Conservation (phyloP, 768 basidiomycete species). For the Amylocystis lapponica region DNA sequence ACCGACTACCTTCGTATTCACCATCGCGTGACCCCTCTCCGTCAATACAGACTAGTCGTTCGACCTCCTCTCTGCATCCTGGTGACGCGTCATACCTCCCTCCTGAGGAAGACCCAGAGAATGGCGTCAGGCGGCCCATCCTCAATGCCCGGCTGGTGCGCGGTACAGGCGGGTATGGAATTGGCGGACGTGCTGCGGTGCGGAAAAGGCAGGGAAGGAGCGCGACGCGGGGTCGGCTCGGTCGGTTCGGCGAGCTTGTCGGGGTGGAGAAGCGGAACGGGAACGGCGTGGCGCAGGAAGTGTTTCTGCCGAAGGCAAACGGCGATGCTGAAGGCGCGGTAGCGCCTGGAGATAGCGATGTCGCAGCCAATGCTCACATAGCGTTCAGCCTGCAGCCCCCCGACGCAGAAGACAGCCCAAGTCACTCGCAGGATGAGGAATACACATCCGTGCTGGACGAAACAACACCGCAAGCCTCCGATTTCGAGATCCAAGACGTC, state of each 20-base stretch:
- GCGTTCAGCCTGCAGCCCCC: too few species aligned
- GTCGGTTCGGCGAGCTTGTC: constrained; percentile 12
- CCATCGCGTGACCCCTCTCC: constrained; percentile 22
- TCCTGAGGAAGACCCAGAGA: constrained; percentile 21
- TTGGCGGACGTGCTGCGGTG: too few species aligned
- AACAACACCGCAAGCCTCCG: background rate
- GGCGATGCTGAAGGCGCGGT: constrained; percentile 1
- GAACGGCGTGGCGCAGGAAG: background rate
- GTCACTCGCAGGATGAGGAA: background rate
- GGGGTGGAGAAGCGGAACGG: constrained; percentile 4
- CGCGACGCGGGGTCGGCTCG: constrained; percentile 13
- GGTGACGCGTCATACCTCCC: constrained; percentile 26
- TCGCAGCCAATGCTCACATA: too few species aligned
- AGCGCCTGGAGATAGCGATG: too few species aligned
- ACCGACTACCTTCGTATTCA: constrained; percentile 16
- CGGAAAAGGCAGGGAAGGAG: constrained; percentile 8
- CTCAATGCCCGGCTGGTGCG: constrained; percentile 26
- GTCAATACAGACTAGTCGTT: constrained; percentile 25
- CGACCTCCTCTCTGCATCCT: constrained; percentile 25
- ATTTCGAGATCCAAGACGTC: constrained; percentile 20
- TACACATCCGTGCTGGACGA: background rate
- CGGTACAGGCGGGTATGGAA: constrained; percentile 11
- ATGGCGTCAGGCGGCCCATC: constrained; percentile 14
- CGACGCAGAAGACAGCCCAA: too few species aligned
- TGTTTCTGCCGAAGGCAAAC: background rate